phyloP scores from a whole-genome alignment of 2,329 filamentous ascomycete genomes.

The Hypoxylon rubiginosum region DNA sequence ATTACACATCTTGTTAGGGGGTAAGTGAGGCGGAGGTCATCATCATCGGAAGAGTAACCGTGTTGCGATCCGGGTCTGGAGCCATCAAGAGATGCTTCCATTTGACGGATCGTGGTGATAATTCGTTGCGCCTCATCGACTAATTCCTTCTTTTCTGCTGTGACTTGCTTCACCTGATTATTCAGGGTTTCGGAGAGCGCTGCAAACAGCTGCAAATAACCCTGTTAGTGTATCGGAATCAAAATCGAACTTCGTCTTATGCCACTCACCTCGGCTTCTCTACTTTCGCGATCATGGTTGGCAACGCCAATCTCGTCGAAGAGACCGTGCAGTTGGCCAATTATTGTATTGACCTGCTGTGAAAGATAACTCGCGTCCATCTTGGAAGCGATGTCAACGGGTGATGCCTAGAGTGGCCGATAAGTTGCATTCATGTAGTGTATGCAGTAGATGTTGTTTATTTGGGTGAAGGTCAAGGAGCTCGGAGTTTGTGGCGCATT shows the following conservation, averaged over 20 bases:
- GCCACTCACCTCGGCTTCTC: constrained; percentile 84
- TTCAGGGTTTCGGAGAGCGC: constrained; percentile 93
- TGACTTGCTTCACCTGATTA: constrained; percentile 87
- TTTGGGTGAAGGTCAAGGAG: constrained; percentile 15
- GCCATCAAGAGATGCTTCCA: constrained; percentile 91
- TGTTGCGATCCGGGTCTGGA: constrained; percentile 73
- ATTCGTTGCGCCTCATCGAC: constrained; percentile 90
- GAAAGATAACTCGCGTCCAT: constrained; percentile 96
- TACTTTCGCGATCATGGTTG: constrained; percentile 87
- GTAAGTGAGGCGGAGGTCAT: constrained; percentile 82
- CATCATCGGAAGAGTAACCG: constrained; percentile 71
- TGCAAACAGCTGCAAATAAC: constrained; percentile 79
- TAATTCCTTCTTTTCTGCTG: constrained; percentile 89
- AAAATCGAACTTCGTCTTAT: constrained; percentile 4
- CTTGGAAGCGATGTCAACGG: constrained; percentile 31
- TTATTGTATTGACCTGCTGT: constrained; percentile 95
- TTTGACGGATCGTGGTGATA: constrained; percentile 88
- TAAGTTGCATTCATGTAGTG: constrained; percentile 23
- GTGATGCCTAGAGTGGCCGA: constrained; percentile 23
- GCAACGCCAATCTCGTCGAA: constrained; percentile 99
- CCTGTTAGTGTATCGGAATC: constrained; percentile 38
- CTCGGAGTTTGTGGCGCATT: constrained; percentile 24
- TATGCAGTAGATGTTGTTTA: constrained; percentile 9
- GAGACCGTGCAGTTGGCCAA: constrained; percentile 90
- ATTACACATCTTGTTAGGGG: constrained; percentile 86